A percentile compares a stretch with the other conserved stretches of the same genome.
phyloP scores from a whole-genome alignment of 768 basidiomycete genomes.

The Boletus reticulatus region DNA sequence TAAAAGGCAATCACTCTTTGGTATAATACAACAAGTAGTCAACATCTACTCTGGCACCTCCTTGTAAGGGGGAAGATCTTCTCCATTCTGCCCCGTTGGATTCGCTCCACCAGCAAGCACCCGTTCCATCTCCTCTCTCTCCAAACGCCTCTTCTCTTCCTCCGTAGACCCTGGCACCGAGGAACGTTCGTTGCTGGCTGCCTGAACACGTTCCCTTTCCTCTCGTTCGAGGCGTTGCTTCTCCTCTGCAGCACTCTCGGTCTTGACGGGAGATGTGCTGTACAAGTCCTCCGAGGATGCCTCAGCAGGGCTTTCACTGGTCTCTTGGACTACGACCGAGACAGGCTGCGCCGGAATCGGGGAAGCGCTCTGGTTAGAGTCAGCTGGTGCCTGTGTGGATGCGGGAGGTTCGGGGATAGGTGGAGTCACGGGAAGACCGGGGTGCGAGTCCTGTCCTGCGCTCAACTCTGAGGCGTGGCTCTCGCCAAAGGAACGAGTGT shows the following conservation, averaged over 20 bases:
- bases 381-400: background rate
- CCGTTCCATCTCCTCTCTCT: constrained; percentile 66
- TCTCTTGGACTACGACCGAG: constrained; percentile 24
- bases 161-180: constrained; percentile 39
- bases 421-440: constrained; percentile 43
- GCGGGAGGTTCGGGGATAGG: constrained; percentile 31
- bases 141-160: constrained; percentile 62
- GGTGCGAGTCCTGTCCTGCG: constrained; percentile 25
- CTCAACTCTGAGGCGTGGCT: constrained; percentile 76
- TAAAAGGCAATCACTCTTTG: constrained; percentile 14
- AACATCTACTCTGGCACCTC: constrained; percentile 26
- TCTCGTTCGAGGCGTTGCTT: constrained; percentile 57
- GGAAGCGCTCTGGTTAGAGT: constrained; percentile 25
- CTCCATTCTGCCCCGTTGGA: constrained; percentile 26
- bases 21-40: background rate
- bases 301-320: constrained; percentile 23
- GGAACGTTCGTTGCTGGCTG: constrained; percentile 10
- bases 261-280: constrained; percentile 26
- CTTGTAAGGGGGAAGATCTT: constrained; percentile 45
- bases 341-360: constrained; percentile 25
- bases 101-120: constrained; percentile 30
- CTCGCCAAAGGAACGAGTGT: constrained; percentile 82
- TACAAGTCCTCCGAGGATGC: constrained; percentile 32
- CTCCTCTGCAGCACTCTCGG: constrained; percentile 62
- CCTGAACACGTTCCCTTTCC: constrained; percentile 49